Evolutionary conservation across 2,329 filamentous ascomycete genomes (phyloP).

Genomic region (Cercospora nicotianae): DNA sequence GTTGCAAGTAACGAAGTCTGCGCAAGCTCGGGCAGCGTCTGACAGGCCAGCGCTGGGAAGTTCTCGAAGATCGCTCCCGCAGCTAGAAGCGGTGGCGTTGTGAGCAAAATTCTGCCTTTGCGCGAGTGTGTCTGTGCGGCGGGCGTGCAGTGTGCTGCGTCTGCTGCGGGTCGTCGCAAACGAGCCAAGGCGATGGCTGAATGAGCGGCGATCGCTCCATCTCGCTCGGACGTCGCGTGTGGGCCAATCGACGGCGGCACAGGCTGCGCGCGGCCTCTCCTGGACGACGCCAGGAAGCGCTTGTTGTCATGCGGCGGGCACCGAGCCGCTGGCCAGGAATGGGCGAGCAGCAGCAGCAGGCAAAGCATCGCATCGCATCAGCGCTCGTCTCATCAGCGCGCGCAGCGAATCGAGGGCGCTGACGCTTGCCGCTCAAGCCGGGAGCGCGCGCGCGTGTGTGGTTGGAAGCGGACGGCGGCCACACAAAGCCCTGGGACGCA

Average conservation of each 20-base stretch:
- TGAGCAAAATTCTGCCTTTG: background rate
- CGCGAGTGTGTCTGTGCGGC: background rate
- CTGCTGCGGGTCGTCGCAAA: background rate
- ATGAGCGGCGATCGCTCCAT: conserved; percentile 4
- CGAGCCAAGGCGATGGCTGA: conserved; percentile 6
- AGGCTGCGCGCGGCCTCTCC: background rate
- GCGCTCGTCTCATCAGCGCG: background rate
- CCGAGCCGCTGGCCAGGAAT: conserved; percentile 20
- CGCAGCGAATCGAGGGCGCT: conserved; percentile 2
- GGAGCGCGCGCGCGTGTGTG: conserved; percentile 8
- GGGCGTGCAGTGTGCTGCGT: background rate
- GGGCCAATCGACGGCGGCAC: background rate
- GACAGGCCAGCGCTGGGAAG: conserved; percentile 1
- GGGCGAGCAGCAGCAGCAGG: background rate
- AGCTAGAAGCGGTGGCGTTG: conserved; percentile 4
- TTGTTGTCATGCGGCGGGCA: conserved; percentile 10
- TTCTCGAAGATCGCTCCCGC: conserved; percentile 12
- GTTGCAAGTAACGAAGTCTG: conserved; percentile 9
- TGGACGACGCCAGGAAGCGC: conserved; percentile 2
- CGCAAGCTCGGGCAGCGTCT: conserved; percentile 5
- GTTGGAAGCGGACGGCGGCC: conserved; percentile 8
- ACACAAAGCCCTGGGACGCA: conserved; percentile 11
- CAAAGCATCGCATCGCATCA: background rate
- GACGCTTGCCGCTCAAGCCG: conserved; percentile 10
- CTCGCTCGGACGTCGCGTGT: background rate